Percentiles rank a stretch among this genome's conserved stretches.
phyloP scores from a whole-genome alignment of 306 rosid genomes.

The Prunus mira region DNA sequence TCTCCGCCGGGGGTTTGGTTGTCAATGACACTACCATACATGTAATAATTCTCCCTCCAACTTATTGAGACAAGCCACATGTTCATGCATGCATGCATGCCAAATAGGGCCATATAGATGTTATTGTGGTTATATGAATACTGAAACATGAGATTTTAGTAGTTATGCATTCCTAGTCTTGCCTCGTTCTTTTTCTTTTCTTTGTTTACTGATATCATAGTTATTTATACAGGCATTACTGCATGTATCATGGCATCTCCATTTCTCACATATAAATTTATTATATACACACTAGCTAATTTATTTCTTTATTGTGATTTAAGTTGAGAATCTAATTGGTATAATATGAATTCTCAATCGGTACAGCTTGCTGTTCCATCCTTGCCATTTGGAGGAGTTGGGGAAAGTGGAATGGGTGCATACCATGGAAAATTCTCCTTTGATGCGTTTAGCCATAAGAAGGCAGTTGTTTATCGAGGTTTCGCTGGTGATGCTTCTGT shows the following conservation, averaged over 20 bases:
- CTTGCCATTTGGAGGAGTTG: slow-evolving; percentile 97
- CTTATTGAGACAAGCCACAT: background rate
- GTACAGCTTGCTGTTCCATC: slow-evolving; percentile 71
- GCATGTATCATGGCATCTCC: background rate
- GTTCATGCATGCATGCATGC: background rate
- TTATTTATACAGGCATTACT: too few relatives aligned
- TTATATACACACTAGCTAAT: background rate
- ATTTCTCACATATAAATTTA: background rate
- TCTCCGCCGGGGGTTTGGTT: slow-evolving; percentile 91
- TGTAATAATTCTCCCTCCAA: slow-evolving; percentile 40
- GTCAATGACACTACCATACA: slow-evolving; percentile 81
- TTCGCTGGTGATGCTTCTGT: slow-evolving; percentile 67
- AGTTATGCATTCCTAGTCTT: too few relatives aligned
- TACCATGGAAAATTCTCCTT: slow-evolving; percentile 97
- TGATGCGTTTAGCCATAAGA: slow-evolving; percentile 92
- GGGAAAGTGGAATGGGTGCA: slow-evolving; percentile 94
- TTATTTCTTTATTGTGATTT: background rate
- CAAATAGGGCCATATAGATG: too few relatives aligned
- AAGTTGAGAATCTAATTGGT: background rate
- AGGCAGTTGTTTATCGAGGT: slow-evolving; percentile 82
- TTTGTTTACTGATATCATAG: too few relatives aligned
- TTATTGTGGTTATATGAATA: too few relatives aligned
- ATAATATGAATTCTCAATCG: slow-evolving; percentile 4
- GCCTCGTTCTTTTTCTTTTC: too few relatives aligned
- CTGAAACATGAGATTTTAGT: too few relatives aligned